phyloP scores from a whole-genome alignment of 371 early-diverging fungal species.

The Funneliformis caledonium region DNA sequence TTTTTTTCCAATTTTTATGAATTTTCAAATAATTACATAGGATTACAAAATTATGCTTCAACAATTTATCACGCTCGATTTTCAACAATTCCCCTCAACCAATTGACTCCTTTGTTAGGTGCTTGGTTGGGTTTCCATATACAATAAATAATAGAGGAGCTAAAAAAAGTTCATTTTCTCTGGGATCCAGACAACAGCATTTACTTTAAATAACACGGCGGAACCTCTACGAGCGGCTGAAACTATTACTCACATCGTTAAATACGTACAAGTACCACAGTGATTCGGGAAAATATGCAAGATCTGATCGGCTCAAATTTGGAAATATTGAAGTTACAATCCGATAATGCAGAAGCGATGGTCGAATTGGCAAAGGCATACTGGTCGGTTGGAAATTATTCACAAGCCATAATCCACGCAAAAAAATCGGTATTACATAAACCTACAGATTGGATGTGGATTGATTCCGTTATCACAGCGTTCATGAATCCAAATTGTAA shows the following conservation, averaged over 20 bases:
- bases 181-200: not conserved
- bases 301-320: not conserved
- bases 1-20: not conserved
- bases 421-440: not conserved
- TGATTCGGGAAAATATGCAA: not conserved
- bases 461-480: not conserved
- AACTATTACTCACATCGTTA: not conserved
- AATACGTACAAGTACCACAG: not conserved
- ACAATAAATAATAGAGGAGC: not conserved
- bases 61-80: conserved; percentile 1
- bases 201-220: not conserved
- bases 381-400: not conserved
- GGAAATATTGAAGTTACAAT: not conserved
- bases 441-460: conserved; percentile 5
- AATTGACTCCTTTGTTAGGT: conserved; percentile 1
- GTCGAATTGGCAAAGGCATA: conserved; percentile 4
- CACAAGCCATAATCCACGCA: not conserved
- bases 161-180: not conserved
- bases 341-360: conserved; percentile 1
- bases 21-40: not conserved
- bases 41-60: conserved; percentile 3
- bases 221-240: not conserved
- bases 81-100: not conserved
- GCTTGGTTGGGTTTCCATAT: not conserved
- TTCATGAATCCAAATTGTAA: not conserved